phyloP scores from a whole-genome alignment of 2,329 filamentous ascomycete species.

The Nothopassalora personata region DNA sequence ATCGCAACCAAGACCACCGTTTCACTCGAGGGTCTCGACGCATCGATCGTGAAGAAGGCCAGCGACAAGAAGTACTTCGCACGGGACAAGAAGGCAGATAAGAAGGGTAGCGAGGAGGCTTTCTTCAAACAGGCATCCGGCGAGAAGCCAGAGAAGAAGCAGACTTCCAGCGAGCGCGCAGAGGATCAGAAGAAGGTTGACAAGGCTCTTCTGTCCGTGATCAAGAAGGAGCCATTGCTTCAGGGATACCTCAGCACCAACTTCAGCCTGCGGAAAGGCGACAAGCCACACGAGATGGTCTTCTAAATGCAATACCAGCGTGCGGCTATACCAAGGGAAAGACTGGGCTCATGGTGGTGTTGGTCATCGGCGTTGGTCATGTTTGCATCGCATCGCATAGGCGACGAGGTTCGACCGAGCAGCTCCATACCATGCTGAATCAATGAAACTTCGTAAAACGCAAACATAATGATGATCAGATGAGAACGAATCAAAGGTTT shows the following conservation, averaged over 20 bases:
- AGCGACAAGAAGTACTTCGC: constrained; percentile 84
- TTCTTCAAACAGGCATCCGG: constrained; percentile 87
- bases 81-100: constrained; percentile 89
- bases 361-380: constrained; percentile 18
- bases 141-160: constrained; percentile 99
- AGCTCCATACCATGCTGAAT: constrained; percentile 12
- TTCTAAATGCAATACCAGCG: constrained; percentile 61
- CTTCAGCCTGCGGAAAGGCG: constrained; percentile 98
- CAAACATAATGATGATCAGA: neutral
- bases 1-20: constrained; percentile 85
- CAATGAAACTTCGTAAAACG: constrained; percentile 15
- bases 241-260: constrained; percentile 87
- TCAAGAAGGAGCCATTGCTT: constrained; percentile 98
- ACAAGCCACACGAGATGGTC: constrained; percentile 99
- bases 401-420: constrained; percentile 8
- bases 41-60: constrained; percentile 69
- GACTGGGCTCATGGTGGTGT: constrained; percentile 19
- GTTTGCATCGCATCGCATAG: constrained; percentile 16
- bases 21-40: constrained; percentile 77
- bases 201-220: constrained; percentile 87
- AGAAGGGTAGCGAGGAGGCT: constrained; percentile 84
- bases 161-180: constrained; percentile 82
- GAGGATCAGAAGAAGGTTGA: constrained; percentile 98
- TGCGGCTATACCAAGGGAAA: constrained; percentile 7
- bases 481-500: neutral